These are phyloP conservation scores for Camillea tinctor DNA, from an alignment of 2,329 filamentous ascomycete species.

Conservation along the genomic window DNA sequence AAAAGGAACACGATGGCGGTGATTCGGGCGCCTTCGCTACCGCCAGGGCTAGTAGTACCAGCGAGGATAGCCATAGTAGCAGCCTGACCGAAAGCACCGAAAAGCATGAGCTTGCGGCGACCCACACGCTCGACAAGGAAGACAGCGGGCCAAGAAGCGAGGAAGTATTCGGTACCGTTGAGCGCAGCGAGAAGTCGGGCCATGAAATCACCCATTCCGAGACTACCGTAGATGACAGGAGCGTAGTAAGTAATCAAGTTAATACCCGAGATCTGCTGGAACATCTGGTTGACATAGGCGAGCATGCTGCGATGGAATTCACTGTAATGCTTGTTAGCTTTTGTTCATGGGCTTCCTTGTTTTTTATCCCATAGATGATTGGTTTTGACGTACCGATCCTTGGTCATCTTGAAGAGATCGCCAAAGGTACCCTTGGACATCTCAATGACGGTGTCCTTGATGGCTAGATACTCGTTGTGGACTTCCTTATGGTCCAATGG, in stretches of 20 bases:
- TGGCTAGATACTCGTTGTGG: slow-evolving; percentile 49
- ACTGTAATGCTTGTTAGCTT: slow-evolving; percentile 19
- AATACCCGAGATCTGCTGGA: slow-evolving; percentile 49
- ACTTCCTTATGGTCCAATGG: slow-evolving; percentile 51
- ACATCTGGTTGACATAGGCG: slow-evolving; percentile 58
- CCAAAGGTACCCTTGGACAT: slow-evolving; percentile 50
- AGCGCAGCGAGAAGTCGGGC: slow-evolving; percentile 58
- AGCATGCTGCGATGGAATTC: slow-evolving; percentile 55
- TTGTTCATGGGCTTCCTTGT: not conserved
- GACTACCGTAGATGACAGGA: slow-evolving; percentile 47
- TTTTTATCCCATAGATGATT: not conserved
- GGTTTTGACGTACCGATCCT: slow-evolving; percentile 41
- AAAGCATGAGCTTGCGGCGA: slow-evolving; percentile 69
- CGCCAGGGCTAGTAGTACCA: slow-evolving; percentile 37
- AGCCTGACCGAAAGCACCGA: slow-evolving; percentile 64
- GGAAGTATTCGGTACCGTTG: slow-evolving; percentile 49
- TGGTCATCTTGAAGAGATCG: slow-evolving; percentile 58
- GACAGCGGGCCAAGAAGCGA: slow-evolving; percentile 57
- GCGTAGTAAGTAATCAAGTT: slow-evolving; percentile 47
- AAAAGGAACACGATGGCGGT: slow-evolving; percentile 43
- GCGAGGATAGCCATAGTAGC: slow-evolving; percentile 64
- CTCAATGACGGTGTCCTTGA: slow-evolving; percentile 67
- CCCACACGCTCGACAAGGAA: slow-evolving; percentile 66
- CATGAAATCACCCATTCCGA: slow-evolving; percentile 52
- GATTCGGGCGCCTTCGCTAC: slow-evolving; percentile 27